Evolutionary conservation across 1,284 basidiomycete species (phyloP), one percentile per base, ranked within the genome.

Genomic region (Peniophora sp.): DNA sequence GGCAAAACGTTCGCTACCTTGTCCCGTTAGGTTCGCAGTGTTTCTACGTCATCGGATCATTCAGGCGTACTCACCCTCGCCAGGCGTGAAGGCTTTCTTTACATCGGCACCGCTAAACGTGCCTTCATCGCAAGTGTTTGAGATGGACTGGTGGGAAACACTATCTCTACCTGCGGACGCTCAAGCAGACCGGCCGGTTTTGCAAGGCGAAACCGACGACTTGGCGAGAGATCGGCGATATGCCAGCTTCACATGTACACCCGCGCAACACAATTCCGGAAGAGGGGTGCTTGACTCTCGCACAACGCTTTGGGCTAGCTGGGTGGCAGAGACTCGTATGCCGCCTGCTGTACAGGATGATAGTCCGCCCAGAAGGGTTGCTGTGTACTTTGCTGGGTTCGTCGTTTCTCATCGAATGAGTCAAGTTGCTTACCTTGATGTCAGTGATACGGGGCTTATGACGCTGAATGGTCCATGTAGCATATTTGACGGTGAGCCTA

Each of bases 231-330:
- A 48, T 41, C n/a, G 39, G 6, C 52, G 22, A 39, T 17, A 45
- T 12, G 48, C 66, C 20, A 56, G 52, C 45, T 63, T 69, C 32
- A 55, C 60, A 23, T 68, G 65, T 50, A 58, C 62, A 6, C 67
- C 67, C 2, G 65, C 66, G 5, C 66, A 68, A 51, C 67, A 68
- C 52, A 56, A 35, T 11, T 68, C 65, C 48, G 66, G 66, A 67
- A 45, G 20, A 9, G 53, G 59, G 16, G 22, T 68, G 2, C 44
- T 57, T 20, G 67, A 69, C 52, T 58, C 59, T 47, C 49, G 61
- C 2, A 51, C 57, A 2, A 63, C 65, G 10, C 56, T 69, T 3
- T 68, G 67, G 67, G 57, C 61, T 5, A 62, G 66, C 27, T 69
- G 67, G 66, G 55, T 65, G 1, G 61, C 64, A 22, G 56, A 61